Evolutionary conservation across 148 eudicot species (phyloP).

Genomic region (Suaeda aralocaspica): DNA sequence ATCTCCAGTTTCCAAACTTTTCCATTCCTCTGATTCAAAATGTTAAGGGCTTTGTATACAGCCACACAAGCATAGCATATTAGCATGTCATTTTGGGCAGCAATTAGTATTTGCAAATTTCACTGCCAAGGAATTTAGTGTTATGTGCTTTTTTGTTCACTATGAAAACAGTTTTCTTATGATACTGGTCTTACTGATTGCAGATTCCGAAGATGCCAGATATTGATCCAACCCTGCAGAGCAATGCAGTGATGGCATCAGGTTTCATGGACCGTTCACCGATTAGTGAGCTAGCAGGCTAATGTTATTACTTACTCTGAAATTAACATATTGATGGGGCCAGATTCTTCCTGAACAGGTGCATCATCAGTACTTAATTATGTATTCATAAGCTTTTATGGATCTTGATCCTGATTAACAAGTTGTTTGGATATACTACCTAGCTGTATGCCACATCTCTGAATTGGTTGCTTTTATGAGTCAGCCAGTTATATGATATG

Average conservation of each 20-base stretch:
- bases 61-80: background rate
- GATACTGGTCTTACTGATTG: constrained; percentile 20
- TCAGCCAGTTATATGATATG: background rate
- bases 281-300: constrained; percentile 89
- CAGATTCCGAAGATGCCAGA: constrained; percentile 96
- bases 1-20: background rate
- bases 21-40: background rate
- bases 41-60: background rate
- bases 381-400: background rate
- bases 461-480: background rate
- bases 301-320: constrained; percentile 15
- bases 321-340: background rate
- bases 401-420: background rate
- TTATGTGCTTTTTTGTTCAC: background rate
- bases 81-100: background rate
- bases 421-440: constrained; percentile 1
- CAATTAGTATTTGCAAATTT: background rate
- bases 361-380: background rate
- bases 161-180: background rate
- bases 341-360: constrained; percentile 13
- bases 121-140: background rate
- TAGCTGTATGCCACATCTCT: background rate
- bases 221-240: constrained; percentile 63
- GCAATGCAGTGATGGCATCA: constrained; percentile 71
- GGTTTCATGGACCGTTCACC: constrained; percentile 96